Evolutionary conservation across 305 asterid species (phyloP), one percentile per base, ranked within the genome.

Genomic region (Rubia tinctorum): DNA sequence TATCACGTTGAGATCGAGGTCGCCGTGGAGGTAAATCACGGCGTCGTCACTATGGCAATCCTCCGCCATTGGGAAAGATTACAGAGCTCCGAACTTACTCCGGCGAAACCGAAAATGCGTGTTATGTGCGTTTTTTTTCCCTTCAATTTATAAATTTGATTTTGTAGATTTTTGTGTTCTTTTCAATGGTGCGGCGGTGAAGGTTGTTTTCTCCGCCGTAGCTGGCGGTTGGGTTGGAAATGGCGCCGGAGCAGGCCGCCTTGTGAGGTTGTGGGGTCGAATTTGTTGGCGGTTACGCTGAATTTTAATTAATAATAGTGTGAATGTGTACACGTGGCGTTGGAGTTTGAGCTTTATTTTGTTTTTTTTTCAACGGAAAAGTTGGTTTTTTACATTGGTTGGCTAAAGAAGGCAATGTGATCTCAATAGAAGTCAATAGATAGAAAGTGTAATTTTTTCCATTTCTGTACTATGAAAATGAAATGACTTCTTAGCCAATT

Each of bases 11-110:
- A 95, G 86, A 82, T 92, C 97, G 23, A 95, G 86, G 76, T 90
- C 97, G 43, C 98, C 99, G 56, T 95, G 99, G 49, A 92, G 95
- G 77, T 85, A 85, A 11, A 90, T 73, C 1, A 75, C 18, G 7
- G 17, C 53, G 6, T 73, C 64, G 17, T 82, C 80, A 45, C 77
- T 75, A 15, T 27, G 45, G 39, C 43, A 44, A 11, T 74, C 75
- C 23, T 74, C 79, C 53, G 79, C 73, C 83, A 84, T 84, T 55
- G 71, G n/a, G 9, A 42, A 66, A n/a, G 4, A 18, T 65, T 14
- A 40, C 44, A 66, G 27, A 65, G 42, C 20, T n/a, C 49, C 0
- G 14, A 40, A 66, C 53, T 18, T 66, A 18, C 40, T 66, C 56
- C 71, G 71, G 56, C 71, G 20, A 66, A 34, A 20, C 56, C 37